Base-by-base conservation (phyloP, 176 grass and related monocot species). In the Rhynchospora breviuscula region DNA sequence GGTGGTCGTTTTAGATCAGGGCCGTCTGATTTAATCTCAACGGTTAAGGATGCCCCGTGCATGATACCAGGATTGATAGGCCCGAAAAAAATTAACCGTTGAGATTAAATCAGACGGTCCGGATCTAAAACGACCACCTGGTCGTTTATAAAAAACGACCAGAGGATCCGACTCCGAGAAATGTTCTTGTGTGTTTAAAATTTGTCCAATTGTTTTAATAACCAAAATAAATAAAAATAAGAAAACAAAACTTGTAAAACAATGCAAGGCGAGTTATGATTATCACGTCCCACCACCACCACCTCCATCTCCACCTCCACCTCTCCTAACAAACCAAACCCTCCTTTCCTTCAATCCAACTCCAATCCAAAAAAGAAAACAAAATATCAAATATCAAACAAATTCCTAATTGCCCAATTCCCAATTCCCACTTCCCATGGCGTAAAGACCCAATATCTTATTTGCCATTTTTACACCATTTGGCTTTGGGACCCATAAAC, bases 341-440 rank as follows among this genome's bases (percentile, higher is more conserved):
- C 21, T 31, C 84, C 85, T 83, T 94, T 86, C 79, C 92, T 97
- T 94, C 94, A 92, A 97, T 97, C 94, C 88, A 94, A 97, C 92
- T 97, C 92, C 91, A 89, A 85, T 75, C 76, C 81, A 76, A 70
- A 21, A 77, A 59, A 57, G 75, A 63, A 91, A 82, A 62, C 56
- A 73, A 60, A 83, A 85, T 72, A 22, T 58, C 12, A 48, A 46
- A 15, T 33, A 15, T 83, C 57, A 86, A 88, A 78, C 75, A 29
- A 40, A 40, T 40, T 40, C 35, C 35, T 5, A 40, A 40, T 40
- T 40, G 4, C 35, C 35, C 35, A 59, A 70, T 84, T 68, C 13
- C 29, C 29, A 35, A 67, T 67, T 68, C 29, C 13, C 63, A 68
- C 3, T 89, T 63, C 49, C 81, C 52, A 26, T 80, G 35, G 46